Conservation (phyloP, 257 asterid genomes). For the Echium plantagineum region DNA sequence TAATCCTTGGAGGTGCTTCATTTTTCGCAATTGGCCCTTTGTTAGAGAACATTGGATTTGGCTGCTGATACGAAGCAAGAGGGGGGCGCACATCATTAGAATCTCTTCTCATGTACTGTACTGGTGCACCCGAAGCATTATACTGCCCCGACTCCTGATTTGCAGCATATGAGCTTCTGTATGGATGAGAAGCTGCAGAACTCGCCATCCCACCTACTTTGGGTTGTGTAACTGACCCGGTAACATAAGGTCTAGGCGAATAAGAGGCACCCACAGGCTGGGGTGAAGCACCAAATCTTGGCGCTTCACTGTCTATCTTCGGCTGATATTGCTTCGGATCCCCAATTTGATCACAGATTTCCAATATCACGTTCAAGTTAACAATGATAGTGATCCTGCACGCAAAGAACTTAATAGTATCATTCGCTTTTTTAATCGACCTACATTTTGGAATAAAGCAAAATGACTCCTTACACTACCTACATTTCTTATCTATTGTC, state of each 20-base stretch:
- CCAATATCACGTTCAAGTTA: slow-evolving; percentile 51
- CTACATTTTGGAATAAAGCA: too few species aligned
- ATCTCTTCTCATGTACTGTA: slow-evolving; percentile 32
- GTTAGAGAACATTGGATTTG: slow-evolving; percentile 49
- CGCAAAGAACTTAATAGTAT: slow-evolving; percentile 11
- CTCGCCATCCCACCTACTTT: slow-evolving; percentile 16
- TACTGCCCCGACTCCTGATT: slow-evolving; percentile 33
- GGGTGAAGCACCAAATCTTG: slow-evolving; percentile 28
- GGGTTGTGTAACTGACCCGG: slow-evolving; percentile 2
- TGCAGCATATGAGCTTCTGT: slow-evolving; percentile 28
- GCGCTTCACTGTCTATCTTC: slow-evolving; percentile 27
- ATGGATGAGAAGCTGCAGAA: slow-evolving; percentile 24
- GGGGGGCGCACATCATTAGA: slow-evolving; percentile 52
- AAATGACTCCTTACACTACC: too few species aligned
- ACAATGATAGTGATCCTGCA: slow-evolving; percentile 77
- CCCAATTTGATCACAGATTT: slow-evolving; percentile 61
- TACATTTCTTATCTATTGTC: too few species aligned
- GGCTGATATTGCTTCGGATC: slow-evolving; percentile 33
- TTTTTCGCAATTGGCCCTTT: slow-evolving; percentile 79
- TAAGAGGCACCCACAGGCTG: slow-evolving; percentile 20
- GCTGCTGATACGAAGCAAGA: slow-evolving; percentile 48
- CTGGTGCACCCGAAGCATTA: slow-evolving; percentile 23
- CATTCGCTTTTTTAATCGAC: slow-evolving; percentile 1
- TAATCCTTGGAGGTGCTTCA: slow-evolving; percentile 66
- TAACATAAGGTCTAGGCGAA: slow-evolving; percentile 18